A percentile compares a stretch with the other conserved stretches of the same genome.
These are phyloP conservation scores for Asterella californica DNA, from an alignment of 225 moss, liverwort and hornwort species.

Conservation along the genomic window DNA sequence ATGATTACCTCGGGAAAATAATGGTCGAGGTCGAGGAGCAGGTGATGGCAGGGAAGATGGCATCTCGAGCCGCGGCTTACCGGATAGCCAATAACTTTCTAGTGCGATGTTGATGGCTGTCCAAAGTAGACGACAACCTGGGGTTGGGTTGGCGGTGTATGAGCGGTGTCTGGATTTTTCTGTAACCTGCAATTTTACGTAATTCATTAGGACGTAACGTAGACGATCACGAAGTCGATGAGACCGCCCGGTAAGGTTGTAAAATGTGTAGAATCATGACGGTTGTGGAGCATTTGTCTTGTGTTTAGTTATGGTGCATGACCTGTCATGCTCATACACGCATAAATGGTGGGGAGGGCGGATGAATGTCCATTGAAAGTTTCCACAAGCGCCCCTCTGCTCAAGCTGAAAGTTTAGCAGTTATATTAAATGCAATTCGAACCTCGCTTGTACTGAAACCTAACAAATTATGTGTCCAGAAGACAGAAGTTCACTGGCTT, in stretches of 20 bases:
- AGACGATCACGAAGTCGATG: too few species aligned
- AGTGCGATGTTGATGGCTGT: neutral
- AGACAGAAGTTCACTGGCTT: too few species aligned
- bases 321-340: neutral
- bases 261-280: neutral
- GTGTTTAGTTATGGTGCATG: neutral
- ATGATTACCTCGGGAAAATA: conserved; percentile 23
- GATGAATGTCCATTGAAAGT: too few species aligned
- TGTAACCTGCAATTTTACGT: too few species aligned
- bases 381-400: too few species aligned
- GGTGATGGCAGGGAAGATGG: conserved; percentile 32
- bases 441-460: too few species aligned
- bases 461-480: too few species aligned
- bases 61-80: conserved; percentile 36
- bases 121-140: neutral
- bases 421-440: too few species aligned
- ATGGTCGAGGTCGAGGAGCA: conserved; percentile 35
- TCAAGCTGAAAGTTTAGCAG: too few species aligned
- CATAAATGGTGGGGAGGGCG: too few species aligned
- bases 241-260: neutral
- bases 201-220: too few species aligned
- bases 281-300: neutral
- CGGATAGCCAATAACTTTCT: conserved; percentile 31
- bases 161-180: neutral
- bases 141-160: neutral